phyloP scores from a whole-genome alignment of 306 rosid genomes.

The Casuarina glauca region DNA sequence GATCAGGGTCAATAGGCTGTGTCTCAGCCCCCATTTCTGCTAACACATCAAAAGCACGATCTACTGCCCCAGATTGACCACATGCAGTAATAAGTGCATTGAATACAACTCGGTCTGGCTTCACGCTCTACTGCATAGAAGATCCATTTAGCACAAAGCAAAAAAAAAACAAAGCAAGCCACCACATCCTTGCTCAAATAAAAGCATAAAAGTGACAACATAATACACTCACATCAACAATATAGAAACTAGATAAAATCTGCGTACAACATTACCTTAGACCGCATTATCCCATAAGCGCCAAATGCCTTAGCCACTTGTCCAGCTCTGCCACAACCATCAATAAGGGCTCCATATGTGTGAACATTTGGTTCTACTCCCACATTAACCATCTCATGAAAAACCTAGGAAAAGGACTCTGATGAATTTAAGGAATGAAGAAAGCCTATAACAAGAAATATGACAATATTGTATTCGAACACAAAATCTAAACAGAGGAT shows the following conservation, averaged over 20 bases:
- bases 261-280: slow-evolving; percentile 68
- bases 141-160: slow-evolving; percentile 56
- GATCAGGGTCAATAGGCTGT: slow-evolving; percentile 90
- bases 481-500: background rate
- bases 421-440: slow-evolving; percentile 21
- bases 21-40: slow-evolving; percentile 84
- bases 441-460: slow-evolving; percentile 16
- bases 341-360: slow-evolving; percentile 96
- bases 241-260: slow-evolving; percentile 13
- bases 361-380: slow-evolving; percentile 86
- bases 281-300: slow-evolving; percentile 95
- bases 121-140: slow-evolving; percentile 98
- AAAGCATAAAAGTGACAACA: slow-evolving; percentile 3
- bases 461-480: slow-evolving; percentile 4
- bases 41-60: slow-evolving; percentile 95
- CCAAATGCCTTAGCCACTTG: slow-evolving; percentile 99
- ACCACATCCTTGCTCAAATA: background rate
- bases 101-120: slow-evolving; percentile 99
- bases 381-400: slow-evolving; percentile 88
- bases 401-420: slow-evolving; percentile 51
- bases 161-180: slow-evolving; percentile 7
- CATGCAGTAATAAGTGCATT: slow-evolving; percentile 98
- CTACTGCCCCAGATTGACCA: slow-evolving; percentile 93
- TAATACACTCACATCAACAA: slow-evolving; percentile 13
- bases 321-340: slow-evolving; percentile 97